Base-by-base conservation (phyloP, 139 green algal species). In the Trebouxia sp. region DNA sequence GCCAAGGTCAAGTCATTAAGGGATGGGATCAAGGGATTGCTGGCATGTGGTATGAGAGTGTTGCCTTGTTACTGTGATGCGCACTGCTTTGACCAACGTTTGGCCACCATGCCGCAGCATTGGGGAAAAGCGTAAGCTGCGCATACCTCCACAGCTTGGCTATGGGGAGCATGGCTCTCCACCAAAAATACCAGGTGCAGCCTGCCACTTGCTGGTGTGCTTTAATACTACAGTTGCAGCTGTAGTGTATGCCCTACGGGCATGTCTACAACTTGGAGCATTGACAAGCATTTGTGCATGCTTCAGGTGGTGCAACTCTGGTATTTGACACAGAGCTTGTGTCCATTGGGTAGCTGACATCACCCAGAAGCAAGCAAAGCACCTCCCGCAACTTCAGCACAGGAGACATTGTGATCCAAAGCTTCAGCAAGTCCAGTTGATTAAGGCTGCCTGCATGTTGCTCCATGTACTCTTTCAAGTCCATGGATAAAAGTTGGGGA, bases 401-500 rank as follows among this genome's bases (percentile, higher is more conserved):
- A n/a, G n/a, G n/a, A n/a, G n/a, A n/a, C n/a, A n/a, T n/a, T n/a
- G n/a, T n/a, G n/a, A n/a, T n/a, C n/a, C n/a, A n/a, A n/a, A n/a
- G n/a, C n/a, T n/a, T n/a, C n/a, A n/a, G n/a, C n/a, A n/a, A n/a
- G n/a, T n/a, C n/a, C n/a, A n/a, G n/a, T n/a, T n/a, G n/a, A n/a
- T n/a, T n/a, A n/a, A n/a, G n/a, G n/a, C n/a, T n/a, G n/a, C n/a
- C n/a, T n/a, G n/a, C n/a, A 45, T n/a, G 66, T 50, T 43, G 32
- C 12, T 79, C 2, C 17, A 9, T 65, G 8, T 39, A 62, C 26
- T 8, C 7, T 15, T 28, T 76, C 58, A 96, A 0, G 89, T 93
- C 92, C 92, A 96, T 7, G 92, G 92, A 42, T 91, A 95, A 51
- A 95, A 94, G 76, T 94, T 94, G 7, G 88, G 84, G 58, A 95